Conservation (phyloP, 169 alveolate species). For the Plasmodium gonderi region DNA sequence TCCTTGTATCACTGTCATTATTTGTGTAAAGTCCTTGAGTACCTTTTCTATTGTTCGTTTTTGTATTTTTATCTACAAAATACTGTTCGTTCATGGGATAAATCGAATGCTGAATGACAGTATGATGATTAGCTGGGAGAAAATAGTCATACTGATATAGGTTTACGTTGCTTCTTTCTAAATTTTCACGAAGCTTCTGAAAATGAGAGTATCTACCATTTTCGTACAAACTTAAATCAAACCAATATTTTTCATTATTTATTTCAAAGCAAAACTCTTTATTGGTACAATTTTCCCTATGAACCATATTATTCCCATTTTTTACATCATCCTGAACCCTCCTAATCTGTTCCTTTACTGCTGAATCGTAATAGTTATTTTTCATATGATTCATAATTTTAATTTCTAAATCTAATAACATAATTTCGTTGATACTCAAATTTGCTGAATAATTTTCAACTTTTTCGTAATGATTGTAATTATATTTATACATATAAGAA, state of each 20-base stretch:
- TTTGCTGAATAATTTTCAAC: background rate
- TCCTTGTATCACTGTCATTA: background rate
- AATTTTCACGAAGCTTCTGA: background rate
- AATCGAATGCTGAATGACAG: background rate
- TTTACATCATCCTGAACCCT: conserved; percentile 8
- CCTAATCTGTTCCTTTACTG: background rate
- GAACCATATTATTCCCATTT: background rate
- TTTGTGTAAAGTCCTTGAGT: background rate
- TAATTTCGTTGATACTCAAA: conserved; percentile 19
- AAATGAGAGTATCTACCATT: background rate
- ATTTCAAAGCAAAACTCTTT: conserved; percentile 34
- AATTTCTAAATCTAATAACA: conserved; percentile 32
- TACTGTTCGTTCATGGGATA: background rate
- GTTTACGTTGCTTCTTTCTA: no score
- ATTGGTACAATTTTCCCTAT: background rate
- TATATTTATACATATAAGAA: conserved; percentile 5
- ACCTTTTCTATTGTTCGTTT: background rate
- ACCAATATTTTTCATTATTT: conserved; percentile 30
- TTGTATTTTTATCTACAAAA: background rate
- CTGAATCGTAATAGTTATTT: conserved; percentile 42
- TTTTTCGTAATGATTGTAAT: background rate
- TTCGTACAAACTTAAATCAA: conserved; percentile 13
- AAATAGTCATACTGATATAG: no score
- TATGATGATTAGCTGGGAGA: no score
- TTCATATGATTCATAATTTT: conserved; percentile 60